phyloP scores from a whole-genome alignment of 2,329 filamentous ascomycete species.

The Cercospora sojina region DNA sequence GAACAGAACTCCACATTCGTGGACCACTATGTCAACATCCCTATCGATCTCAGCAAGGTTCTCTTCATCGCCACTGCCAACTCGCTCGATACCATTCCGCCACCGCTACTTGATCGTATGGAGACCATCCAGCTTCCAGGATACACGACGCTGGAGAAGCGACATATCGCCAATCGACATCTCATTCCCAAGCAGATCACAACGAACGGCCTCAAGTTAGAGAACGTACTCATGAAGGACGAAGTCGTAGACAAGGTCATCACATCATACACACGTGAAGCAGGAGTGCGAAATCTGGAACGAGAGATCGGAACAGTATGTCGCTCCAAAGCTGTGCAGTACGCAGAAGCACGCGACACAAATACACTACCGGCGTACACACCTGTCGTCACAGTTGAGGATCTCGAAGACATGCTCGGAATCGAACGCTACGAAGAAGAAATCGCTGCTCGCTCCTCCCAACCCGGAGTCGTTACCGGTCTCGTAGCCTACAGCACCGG shows the following conservation, averaged over 20 bases:
- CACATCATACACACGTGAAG: constrained; percentile 92
- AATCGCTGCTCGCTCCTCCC: constrained; percentile 77
- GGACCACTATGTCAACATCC: constrained; percentile 94
- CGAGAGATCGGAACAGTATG: constrained; percentile 94
- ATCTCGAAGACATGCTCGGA: constrained; percentile 86
- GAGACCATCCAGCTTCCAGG: constrained; percentile 91
- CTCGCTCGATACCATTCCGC: constrained; percentile 86
- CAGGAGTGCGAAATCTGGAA: constrained; percentile 92
- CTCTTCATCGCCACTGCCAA: constrained; percentile 98
- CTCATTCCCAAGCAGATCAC: constrained; percentile 95
- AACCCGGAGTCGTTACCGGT: constrained; percentile 91
- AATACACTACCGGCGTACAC: constrained; percentile 66
- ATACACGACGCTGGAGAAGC: constrained; percentile 96
- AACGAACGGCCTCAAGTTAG: constrained; percentile 76
- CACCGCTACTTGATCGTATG: constrained; percentile 94
- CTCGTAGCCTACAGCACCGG: constrained; percentile 92
- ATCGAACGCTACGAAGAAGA: constrained; percentile 95
- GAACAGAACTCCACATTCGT: constrained; percentile 95
- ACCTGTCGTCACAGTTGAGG: constrained; percentile 69
- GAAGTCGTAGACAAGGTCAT: constrained; percentile 94
- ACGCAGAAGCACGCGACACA: constrained; percentile 80
- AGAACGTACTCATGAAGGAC: constrained; percentile 73
- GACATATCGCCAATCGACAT: constrained; percentile 88
- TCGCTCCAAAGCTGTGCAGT: constrained; percentile 92
- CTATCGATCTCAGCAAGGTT: constrained; percentile 92